These are phyloP conservation scores for Ceratocystiopsis brevicomis DNA, from an alignment of 2,329 filamentous ascomycete genomes.

Conservation along the genomic window DNA sequence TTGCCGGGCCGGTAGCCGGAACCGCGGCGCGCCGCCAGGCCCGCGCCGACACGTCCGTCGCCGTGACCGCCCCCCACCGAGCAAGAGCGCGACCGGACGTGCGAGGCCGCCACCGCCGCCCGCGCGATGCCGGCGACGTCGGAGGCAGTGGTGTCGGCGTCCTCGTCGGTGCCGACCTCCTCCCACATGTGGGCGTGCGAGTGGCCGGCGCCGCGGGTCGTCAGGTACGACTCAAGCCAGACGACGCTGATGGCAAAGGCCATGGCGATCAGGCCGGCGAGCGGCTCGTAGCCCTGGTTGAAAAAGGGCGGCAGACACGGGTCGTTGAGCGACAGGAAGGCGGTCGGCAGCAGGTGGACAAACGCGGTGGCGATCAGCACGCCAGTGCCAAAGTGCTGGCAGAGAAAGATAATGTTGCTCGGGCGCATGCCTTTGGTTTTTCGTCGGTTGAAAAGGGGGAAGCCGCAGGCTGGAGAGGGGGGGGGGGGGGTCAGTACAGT, in stretches of 20 bases:
- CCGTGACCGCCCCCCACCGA: not conserved
- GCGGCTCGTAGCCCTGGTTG: slow-evolving; percentile 57
- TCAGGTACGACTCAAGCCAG: slow-evolving; percentile 74
- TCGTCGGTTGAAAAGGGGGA: slow-evolving; percentile 45
- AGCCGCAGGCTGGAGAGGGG: slow-evolving; percentile 34
- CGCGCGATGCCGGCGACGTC: slow-evolving; percentile 10
- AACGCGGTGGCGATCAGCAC: slow-evolving; percentile 77
- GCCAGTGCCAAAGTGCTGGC: slow-evolving; percentile 62
- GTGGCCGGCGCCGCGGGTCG: slow-evolving; percentile 45
- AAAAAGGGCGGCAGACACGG: slow-evolving; percentile 63
- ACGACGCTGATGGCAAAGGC: slow-evolving; percentile 65
- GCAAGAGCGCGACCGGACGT: not conserved
- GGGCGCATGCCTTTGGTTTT: slow-evolving; percentile 38
- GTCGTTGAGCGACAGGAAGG: slow-evolving; percentile 46
- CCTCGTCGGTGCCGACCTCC: slow-evolving; percentile 21
- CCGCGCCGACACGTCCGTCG: slow-evolving; percentile 6
- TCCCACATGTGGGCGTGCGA: slow-evolving; percentile 39
- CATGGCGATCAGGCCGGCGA: slow-evolving; percentile 71
- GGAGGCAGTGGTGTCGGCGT: too few relatives aligned
- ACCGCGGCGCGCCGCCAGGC: slow-evolving; percentile 21
- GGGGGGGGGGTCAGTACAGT: not conserved
- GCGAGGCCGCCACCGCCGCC: not conserved
- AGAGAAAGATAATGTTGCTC: slow-evolving; percentile 42
- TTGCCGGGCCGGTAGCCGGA: slow-evolving; percentile 24
- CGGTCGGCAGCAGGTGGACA: slow-evolving; percentile 54